Conservation (phyloP, 768 basidiomycete species). For the Rhizopogon vulgaris region DNA sequence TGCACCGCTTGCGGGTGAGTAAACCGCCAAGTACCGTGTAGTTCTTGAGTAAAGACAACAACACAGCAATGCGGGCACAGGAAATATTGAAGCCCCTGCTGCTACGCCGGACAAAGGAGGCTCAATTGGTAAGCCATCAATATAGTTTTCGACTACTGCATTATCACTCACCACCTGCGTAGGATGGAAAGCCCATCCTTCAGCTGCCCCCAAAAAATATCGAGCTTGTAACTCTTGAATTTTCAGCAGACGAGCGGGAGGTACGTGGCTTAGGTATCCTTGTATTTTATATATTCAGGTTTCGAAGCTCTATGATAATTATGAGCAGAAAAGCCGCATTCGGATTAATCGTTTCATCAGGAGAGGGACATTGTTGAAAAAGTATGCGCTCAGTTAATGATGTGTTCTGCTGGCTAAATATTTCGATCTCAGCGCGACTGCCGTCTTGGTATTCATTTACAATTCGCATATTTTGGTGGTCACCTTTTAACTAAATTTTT, state of each 20-base stretch:
- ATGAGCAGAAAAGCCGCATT: conserved; percentile 50
- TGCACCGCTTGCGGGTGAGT: conserved; percentile 54
- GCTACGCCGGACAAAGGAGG: conserved; percentile 70
- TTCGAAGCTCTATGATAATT: conserved; percentile 47
- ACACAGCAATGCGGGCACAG: conserved; percentile 51
- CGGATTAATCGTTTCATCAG: conserved; percentile 55
- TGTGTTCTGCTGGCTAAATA: background rate
- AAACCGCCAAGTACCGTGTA: background rate
- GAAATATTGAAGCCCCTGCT: conserved; percentile 60
- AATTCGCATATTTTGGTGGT: conserved; percentile 20
- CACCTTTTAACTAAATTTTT: conserved; percentile 21
- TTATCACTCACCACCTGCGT: background rate
- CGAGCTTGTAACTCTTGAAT: conserved; percentile 53
- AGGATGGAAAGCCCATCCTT: conserved; percentile 66
- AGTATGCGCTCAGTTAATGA: conserved; percentile 36
- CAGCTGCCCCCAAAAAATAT: conserved; percentile 56
- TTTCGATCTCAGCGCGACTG: background rate
- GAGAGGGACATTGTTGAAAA: conserved; percentile 62
- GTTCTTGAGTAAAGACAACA: background rate
- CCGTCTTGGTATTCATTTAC: background rate
- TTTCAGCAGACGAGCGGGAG: conserved; percentile 60
- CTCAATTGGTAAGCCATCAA: conserved; percentile 27
- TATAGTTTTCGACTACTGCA: background rate
- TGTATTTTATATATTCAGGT: background rate
- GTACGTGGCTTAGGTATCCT: conserved; percentile 26